Base-by-base conservation (phyloP, 495 filamentous ascomycete genomes). In the Amphirosellinia nigrospora region DNA sequence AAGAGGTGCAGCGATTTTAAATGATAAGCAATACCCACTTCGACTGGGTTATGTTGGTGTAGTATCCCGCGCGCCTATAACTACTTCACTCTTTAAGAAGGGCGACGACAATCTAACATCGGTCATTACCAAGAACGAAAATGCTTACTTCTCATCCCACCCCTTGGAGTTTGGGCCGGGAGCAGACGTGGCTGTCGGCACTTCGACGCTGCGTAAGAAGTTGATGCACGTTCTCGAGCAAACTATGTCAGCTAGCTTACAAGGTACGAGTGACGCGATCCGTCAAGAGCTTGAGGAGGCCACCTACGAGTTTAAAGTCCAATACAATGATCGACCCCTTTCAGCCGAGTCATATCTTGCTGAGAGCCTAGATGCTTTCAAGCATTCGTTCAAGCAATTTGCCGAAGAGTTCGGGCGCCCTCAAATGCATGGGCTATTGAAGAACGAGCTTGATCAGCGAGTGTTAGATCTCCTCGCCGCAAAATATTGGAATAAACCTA, bases 301-400 rank as follows among this genome's bases (percentile, higher is more conserved):
- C 6, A 94, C 93, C 0, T 99, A 99, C 74, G 96, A 99, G 75
- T 98, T 97, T 87, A 99, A 98, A 78, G 96, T 99, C 23, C 96
- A 99, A 79, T 99, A 99, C 81, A 99, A 98, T 76, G 96, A 99
- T 76, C 89, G 96, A 30, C 92, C 94, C 23, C 83, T 99, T 55
- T 96, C 93, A 70, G 96, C 96, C 0, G 96, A 98, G 78, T 95
- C 95, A 15, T 98, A 99, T 73, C 86, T 99, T 16, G 96, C 96
- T 4, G 96, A 97, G 72, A 95, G 91, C 73, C 85, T 99, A 1
- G 96, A 99, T 77, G 89, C 90, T 16, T 98, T 99, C 86, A 99
- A 99, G 84, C 96, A 98, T 81, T 93, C 93, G 0, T 98, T 98
- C 82, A 97, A 97, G 79, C 91, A 89, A 67, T 97, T 98, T 76